A percentile compares a stretch with the other conserved stretches of the same genome.
Conservation (phyloP, 768 basidiomycete species). For the Naganishia kalamii region DNA sequence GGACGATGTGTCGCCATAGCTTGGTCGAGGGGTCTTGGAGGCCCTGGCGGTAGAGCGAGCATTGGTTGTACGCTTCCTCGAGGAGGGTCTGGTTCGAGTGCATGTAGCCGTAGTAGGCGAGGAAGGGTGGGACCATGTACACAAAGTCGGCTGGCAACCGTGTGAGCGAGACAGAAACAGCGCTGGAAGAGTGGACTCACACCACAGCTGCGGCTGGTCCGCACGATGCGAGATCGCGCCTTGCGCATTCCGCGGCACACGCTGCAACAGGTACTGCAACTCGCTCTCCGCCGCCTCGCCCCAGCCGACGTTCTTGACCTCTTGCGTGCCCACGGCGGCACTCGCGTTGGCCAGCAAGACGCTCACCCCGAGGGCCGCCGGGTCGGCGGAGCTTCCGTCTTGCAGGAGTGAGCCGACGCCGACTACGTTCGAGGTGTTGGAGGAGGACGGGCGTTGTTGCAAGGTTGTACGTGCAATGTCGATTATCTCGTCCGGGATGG, state of each 20-base stretch:
- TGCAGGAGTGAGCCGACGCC: slow-evolving; percentile 28
- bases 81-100: slow-evolving; percentile 48
- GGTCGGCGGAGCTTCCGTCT: slow-evolving; percentile 44
- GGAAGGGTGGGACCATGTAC: slow-evolving; percentile 52
- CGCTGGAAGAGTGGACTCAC: background rate
- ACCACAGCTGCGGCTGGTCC: slow-evolving; percentile 45
- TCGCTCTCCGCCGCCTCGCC: slow-evolving; percentile 36
- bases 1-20: slow-evolving; percentile 49
- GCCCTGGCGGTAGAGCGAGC: slow-evolving; percentile 48
- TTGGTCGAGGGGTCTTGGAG: slow-evolving; percentile 39
- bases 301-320: slow-evolving; percentile 37
- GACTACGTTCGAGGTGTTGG: background rate
- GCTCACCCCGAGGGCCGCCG: slow-evolving; percentile 40
- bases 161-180: background rate
- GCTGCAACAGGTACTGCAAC: slow-evolving; percentile 37
- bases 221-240: slow-evolving; percentile 51
- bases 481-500: slow-evolving; percentile 27
- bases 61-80: slow-evolving; percentile 49
- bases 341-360: slow-evolving; percentile 35
- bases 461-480: slow-evolving; percentile 37
- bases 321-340: slow-evolving; percentile 22
- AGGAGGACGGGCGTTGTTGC: slow-evolving; percentile 31
- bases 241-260: slow-evolving; percentile 34
- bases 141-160: slow-evolving; percentile 45
- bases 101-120: slow-evolving; percentile 50